A percentile compares a stretch with the other conserved stretches of the same genome.
phyloP scores from a whole-genome alignment of 768 basidiomycete genomes.

The Tricholoma flavovirens region DNA sequence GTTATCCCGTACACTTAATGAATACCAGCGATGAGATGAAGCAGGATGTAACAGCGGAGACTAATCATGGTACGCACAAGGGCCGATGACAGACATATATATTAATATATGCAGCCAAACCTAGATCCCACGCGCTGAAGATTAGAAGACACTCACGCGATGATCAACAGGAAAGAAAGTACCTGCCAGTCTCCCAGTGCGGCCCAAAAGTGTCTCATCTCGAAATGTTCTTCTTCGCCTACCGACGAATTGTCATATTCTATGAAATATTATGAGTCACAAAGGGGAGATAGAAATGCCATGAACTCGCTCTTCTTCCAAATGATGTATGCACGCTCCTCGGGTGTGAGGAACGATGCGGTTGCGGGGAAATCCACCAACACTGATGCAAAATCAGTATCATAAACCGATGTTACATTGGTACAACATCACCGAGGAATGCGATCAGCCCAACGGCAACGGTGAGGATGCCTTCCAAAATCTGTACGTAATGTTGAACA shows the following conservation, averaged over 20 bases:
- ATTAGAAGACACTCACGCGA: background rate
- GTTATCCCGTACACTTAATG: constrained; percentile 61
- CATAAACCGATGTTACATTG: background rate
- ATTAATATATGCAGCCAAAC: constrained; percentile 51
- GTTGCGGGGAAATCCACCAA: constrained; percentile 58
- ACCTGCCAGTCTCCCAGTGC: constrained; percentile 61
- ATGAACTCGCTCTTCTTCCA: constrained; percentile 46
- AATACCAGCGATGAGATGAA: background rate
- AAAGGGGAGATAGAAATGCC: background rate
- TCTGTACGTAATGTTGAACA: constrained; percentile 26
- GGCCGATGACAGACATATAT: constrained; percentile 53
- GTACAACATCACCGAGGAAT: constrained; percentile 35
- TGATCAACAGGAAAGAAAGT: background rate
- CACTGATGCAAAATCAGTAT: constrained; percentile 26
- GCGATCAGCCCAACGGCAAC: constrained; percentile 50
- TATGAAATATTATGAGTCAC: constrained; percentile 11
- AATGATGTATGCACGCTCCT: constrained; percentile 51
- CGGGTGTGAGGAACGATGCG: constrained; percentile 54
- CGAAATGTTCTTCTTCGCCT: constrained; percentile 58
- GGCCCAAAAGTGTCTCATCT: constrained; percentile 44
- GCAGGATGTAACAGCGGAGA: background rate
- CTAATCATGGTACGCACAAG: constrained; percentile 39
- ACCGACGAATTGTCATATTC: constrained; percentile 53
- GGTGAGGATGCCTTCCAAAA: constrained; percentile 61
- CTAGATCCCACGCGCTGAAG: background rate